These are phyloP conservation scores for Coemansia sp. DNA, from an alignment of 192 early-diverging fungal genomes.

Conservation along the genomic window DNA sequence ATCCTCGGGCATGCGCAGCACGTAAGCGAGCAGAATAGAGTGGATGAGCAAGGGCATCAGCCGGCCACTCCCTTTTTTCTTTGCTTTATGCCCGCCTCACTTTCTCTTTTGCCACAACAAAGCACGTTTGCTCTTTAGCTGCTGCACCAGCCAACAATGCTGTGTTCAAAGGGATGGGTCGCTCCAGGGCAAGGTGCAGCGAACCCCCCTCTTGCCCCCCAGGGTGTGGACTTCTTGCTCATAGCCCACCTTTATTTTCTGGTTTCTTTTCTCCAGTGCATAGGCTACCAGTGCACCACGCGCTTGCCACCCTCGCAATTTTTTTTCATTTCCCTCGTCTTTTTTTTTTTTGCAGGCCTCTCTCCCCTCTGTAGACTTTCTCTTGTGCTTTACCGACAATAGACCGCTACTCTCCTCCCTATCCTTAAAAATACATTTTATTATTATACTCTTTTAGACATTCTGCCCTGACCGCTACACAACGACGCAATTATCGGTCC, in stretches of 20 bases:
- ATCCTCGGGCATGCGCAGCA: slow-evolving; percentile 4
- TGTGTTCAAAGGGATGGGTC: slow-evolving; percentile 1
- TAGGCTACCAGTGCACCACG: neutral
- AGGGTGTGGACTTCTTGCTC: neutral
- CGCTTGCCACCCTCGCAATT: neutral
- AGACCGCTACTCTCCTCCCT: slow-evolving; percentile 11
- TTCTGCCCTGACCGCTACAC: neutral
- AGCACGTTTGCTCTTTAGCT: slow-evolving; percentile 4
- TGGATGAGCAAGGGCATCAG: slow-evolving; percentile 5
- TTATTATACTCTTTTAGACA: slow-evolving; percentile 17
- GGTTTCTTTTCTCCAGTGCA: neutral
- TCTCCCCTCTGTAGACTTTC: slow-evolving; percentile 28
- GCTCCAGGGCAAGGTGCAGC: slow-evolving; percentile 1
- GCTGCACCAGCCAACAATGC: neutral
- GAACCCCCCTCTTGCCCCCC: slow-evolving; percentile 3
- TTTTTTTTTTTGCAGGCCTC: slow-evolving; percentile 1
- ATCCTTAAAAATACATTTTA: slow-evolving; percentile 9
- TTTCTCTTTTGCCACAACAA: slow-evolving; percentile 5
- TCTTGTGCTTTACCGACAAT: slow-evolving; percentile 25
- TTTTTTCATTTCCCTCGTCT: slow-evolving; percentile 5
- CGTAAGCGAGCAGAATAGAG: slow-evolving; percentile 1
- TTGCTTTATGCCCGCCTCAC: neutral
- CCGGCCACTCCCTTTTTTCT: slow-evolving; percentile 1
- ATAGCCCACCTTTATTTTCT: neutral
- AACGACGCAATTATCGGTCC: slow-evolving; percentile 9